Evolutionary conservation across 164 flowering plant genomes (phyloP).

Genomic region (Liriodendron chinense): DNA sequence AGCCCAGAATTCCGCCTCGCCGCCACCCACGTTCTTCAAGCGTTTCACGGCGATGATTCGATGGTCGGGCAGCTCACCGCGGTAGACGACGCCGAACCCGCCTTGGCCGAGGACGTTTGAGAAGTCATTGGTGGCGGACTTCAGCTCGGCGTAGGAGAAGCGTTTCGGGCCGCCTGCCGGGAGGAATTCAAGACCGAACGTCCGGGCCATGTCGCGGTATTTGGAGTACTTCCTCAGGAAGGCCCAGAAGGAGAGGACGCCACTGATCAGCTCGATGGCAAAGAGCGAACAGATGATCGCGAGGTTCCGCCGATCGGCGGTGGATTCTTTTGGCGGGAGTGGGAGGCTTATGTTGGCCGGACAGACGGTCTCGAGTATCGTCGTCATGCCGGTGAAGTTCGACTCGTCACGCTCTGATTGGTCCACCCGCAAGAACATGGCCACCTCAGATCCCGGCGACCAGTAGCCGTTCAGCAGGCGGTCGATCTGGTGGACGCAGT

Average conservation of each 20-base stretch:
- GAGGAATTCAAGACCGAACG: conserved; percentile 62
- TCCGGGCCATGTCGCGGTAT: conserved; percentile 70
- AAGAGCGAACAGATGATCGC: conserved; percentile 51
- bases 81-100: conserved; percentile 69
- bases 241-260: conserved; percentile 59
- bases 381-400: conserved; percentile 59
- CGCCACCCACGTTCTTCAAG: conserved; percentile 42
- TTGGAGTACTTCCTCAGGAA: conserved; percentile 63
- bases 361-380: conserved; percentile 44
- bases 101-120: conserved; percentile 57
- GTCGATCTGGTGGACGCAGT: conserved; percentile 47
- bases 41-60: conserved; percentile 69
- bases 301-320: conserved; percentile 46
- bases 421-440: conserved; percentile 49
- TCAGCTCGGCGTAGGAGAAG: conserved; percentile 61
- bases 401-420: conserved; percentile 30
- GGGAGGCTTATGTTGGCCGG: conserved; percentile 57
- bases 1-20: conserved; percentile 78
- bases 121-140: conserved; percentile 60
- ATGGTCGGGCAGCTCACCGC: conserved; percentile 55
- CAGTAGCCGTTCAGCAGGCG: conserved; percentile 48
- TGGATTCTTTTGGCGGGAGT: conserved; percentile 43
- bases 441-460: conserved; percentile 56
- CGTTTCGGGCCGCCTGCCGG: conserved; percentile 73
- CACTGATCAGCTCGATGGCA: conserved; percentile 56